These are phyloP conservation scores for Circinella minor DNA, from an alignment of 371 early-diverging fungal genomes.

Conservation along the genomic window DNA sequence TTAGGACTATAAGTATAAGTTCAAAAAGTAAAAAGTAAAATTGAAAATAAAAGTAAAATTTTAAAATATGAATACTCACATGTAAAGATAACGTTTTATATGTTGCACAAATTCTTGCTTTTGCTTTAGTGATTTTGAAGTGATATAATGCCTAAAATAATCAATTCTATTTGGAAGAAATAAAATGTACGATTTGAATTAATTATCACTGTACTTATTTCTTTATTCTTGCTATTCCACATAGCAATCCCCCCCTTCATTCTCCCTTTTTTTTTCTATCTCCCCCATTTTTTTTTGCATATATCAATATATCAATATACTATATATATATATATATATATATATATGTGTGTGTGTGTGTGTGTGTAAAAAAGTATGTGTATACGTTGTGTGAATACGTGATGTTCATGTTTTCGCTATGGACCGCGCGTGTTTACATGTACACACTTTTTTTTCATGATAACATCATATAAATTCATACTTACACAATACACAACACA, in stretches of 20 bases:
- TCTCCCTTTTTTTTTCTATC: background rate
- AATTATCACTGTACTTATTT: background rate
- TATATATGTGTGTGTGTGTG: background rate
- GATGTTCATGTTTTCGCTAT: too few species aligned
- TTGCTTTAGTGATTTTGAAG: constrained; percentile 33
- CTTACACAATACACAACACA: constrained; percentile 1
- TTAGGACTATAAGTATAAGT: constrained; percentile 44
- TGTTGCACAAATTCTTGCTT: constrained; percentile 48
- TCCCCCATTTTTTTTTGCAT: too few species aligned
- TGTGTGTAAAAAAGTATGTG: background rate
- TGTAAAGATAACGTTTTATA: constrained; percentile 54
- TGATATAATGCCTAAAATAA: constrained; percentile 43
- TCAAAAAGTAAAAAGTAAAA: too few species aligned
- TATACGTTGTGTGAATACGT: too few species aligned
- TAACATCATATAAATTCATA: background rate
- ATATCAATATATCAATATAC: too few species aligned
- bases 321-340: too few species aligned
- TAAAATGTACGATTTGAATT: background rate
- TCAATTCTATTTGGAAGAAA: constrained; percentile 35
- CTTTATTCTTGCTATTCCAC: background rate
- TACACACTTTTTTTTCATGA: constrained; percentile 9
- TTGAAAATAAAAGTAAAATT: too few species aligned
- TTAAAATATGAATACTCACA: constrained; percentile 40
- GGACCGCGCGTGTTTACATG: too few species aligned
- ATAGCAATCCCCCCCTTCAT: background rate